Percentiles rank a stretch among this genome's conserved stretches.
Conservation (phyloP, 495 filamentous ascomycete genomes). For the Lasiosphaeria hispida region DNA sequence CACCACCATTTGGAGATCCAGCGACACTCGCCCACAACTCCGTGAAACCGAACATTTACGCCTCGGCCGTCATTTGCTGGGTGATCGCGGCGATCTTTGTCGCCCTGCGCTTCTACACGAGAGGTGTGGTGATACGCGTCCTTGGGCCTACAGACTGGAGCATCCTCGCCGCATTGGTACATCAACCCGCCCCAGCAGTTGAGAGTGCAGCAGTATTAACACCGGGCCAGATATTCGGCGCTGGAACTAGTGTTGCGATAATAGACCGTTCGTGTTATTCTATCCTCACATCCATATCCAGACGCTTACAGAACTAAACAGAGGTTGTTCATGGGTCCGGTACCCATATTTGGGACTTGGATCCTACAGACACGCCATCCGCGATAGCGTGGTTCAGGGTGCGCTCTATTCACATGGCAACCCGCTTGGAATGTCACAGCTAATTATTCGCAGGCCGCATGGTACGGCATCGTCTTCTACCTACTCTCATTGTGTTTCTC, state of each 20-base stretch:
- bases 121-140: slow-evolving; percentile 24
- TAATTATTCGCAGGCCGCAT: slow-evolving; percentile 21
- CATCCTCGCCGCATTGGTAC: slow-evolving; percentile 28
- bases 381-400: slow-evolving; percentile 29
- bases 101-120: slow-evolving; percentile 30
- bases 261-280: slow-evolving; percentile 26
- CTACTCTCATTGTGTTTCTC: slow-evolving; percentile 28
- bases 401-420: background rate
- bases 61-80: slow-evolving; percentile 22
- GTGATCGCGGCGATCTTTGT: slow-evolving; percentile 30
- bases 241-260: slow-evolving; percentile 20
- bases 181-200: background rate
- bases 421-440: background rate
- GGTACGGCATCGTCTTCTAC: slow-evolving; percentile 34
- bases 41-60: slow-evolving; percentile 24
- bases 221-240: slow-evolving; percentile 20
- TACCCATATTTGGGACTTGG: slow-evolving; percentile 30
- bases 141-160: slow-evolving; percentile 31
- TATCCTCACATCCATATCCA: background rate
- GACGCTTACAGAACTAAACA: slow-evolving; percentile 7
- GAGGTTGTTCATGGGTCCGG: slow-evolving; percentile 29
- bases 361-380: slow-evolving; percentile 18
- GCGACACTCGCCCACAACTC: slow-evolving; percentile 27
- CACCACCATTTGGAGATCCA: background rate
- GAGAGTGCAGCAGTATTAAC: no score